These are phyloP conservation scores for Trichoderma lentiforme DNA, from an alignment of 2,329 filamentous ascomycete species.

Conservation along the genomic window DNA sequence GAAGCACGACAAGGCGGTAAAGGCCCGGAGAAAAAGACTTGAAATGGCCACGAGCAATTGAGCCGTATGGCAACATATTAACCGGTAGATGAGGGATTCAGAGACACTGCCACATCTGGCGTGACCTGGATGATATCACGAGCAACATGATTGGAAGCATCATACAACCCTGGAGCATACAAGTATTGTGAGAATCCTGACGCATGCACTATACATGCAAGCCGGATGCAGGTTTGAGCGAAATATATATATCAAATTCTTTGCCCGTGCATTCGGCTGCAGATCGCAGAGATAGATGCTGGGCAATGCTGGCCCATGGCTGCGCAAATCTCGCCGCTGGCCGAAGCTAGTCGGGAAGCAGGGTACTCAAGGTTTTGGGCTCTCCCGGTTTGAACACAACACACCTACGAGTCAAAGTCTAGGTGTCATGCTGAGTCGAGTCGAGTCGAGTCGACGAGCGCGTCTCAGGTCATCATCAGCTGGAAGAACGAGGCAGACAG, in stretches of 20 bases:
- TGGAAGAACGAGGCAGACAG: background rate
- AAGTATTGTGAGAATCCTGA: conserved; percentile 12
- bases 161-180: background rate
- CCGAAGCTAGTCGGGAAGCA: background rate
- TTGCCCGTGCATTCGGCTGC: conserved; percentile 4
- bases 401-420: background rate
- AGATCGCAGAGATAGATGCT: conserved; percentile 7
- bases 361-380: background rate
- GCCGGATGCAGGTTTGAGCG: conserved; percentile 13
- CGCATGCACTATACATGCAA: conserved; percentile 13
- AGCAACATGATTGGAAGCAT: conserved; percentile 15
- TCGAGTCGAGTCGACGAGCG: background rate
- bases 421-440: background rate
- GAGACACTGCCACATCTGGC: conserved; percentile 15
- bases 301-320: background rate
- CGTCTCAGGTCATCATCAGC: background rate
- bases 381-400: background rate
- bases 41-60: background rate
- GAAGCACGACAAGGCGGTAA: background rate
- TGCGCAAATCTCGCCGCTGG: conserved; percentile 10
- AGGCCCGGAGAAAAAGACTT: background rate
- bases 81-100: conserved; percentile 17
- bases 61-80: conserved; percentile 13
- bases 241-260: conserved; percentile 14
- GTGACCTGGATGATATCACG: conserved; percentile 16